Evolutionary conservation across 768 basidiomycete species (phyloP).

Genomic region (Termitomyces sp.): DNA sequence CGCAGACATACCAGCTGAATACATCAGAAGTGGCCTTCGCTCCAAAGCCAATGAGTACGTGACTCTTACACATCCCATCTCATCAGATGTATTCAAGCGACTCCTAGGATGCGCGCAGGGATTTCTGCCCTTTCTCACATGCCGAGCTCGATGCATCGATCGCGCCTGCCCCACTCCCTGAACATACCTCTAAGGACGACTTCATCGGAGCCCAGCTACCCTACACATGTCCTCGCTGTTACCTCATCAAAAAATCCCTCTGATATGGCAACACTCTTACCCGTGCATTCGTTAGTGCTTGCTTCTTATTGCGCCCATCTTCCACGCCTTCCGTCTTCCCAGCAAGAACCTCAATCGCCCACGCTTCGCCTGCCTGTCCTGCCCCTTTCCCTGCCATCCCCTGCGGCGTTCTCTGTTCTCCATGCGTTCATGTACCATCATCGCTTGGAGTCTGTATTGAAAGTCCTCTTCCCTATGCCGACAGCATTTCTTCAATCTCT

Average conservation of each 20-base stretch:
- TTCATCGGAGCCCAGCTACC: slow-evolving; percentile 29
- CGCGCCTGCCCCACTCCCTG: slow-evolving; percentile 59
- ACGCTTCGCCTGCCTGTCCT: slow-evolving; percentile 57
- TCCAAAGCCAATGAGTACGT: slow-evolving; percentile 38
- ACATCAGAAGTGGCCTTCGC: slow-evolving; percentile 58
- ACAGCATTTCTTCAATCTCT: slow-evolving; percentile 36
- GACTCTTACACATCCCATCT: slow-evolving; percentile 9
- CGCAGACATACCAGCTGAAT: slow-evolving; percentile 57
- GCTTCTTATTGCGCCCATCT: slow-evolving; percentile 56
- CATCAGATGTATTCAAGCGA: slow-evolving; percentile 9
- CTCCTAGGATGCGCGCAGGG: slow-evolving; percentile 46
- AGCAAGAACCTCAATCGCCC: slow-evolving; percentile 19
- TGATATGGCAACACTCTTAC: slow-evolving; percentile 45
- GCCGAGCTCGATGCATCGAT: slow-evolving; percentile 59
- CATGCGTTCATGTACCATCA: slow-evolving; percentile 71
- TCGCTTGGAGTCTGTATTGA: slow-evolving; percentile 51
- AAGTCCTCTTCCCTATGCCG: slow-evolving; percentile 56
- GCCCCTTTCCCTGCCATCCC: slow-evolving; percentile 68
- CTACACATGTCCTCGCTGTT: slow-evolving; percentile 54
- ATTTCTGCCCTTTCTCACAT: slow-evolving; percentile 49
- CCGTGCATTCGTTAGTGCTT: slow-evolving; percentile 57
- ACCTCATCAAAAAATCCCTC: slow-evolving; percentile 39
- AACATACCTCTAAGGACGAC: slow-evolving; percentile 33
- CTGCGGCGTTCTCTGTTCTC: slow-evolving; percentile 60
- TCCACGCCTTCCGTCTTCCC: slow-evolving; percentile 40